phyloP scores from a whole-genome alignment of 2,329 filamentous ascomycete genomes.

The Huntiella decipiens region DNA sequence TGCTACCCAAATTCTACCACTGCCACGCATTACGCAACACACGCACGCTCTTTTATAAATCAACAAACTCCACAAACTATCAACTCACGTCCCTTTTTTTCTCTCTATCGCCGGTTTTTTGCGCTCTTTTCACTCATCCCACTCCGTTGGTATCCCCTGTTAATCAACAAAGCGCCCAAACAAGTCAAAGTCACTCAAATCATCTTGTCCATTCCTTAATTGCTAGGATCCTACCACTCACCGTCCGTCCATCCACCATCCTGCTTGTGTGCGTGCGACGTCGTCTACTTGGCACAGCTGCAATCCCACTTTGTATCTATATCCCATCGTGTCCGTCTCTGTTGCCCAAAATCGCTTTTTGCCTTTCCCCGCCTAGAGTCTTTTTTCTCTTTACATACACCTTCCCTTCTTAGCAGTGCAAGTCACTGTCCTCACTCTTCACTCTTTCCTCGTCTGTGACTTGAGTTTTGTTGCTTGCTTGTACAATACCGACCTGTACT shows the following conservation, averaged over 20 bases:
- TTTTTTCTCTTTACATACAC: slow-evolving; percentile 7
- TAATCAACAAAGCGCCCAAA: slow-evolving; percentile 3
- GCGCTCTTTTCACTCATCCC: slow-evolving; percentile 5
- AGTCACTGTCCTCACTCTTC: slow-evolving; percentile 3
- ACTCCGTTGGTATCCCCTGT: slow-evolving; percentile 2
- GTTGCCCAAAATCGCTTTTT: background rate
- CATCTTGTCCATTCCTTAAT: background rate
- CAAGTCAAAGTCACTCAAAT: slow-evolving; percentile 1
- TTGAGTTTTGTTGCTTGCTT: slow-evolving; percentile 3
- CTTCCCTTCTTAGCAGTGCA: slow-evolving; percentile 8
- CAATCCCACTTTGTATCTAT: background rate
- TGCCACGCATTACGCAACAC: no score
- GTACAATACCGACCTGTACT: slow-evolving; percentile 3
- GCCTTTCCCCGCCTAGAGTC: background rate
- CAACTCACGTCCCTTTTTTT: background rate
- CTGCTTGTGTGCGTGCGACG: no score
- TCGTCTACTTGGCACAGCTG: no score
- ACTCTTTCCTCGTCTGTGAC: slow-evolving; percentile 1
- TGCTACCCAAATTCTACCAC: no score
- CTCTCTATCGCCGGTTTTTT: background rate
- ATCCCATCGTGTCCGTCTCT: background rate
- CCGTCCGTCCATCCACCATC: no score
- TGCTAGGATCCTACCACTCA: background rate
- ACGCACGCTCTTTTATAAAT: no score
- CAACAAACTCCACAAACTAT: no score